phyloP scores from a whole-genome alignment of 345 rosid species.

The Eucalyptus sp. region DNA sequence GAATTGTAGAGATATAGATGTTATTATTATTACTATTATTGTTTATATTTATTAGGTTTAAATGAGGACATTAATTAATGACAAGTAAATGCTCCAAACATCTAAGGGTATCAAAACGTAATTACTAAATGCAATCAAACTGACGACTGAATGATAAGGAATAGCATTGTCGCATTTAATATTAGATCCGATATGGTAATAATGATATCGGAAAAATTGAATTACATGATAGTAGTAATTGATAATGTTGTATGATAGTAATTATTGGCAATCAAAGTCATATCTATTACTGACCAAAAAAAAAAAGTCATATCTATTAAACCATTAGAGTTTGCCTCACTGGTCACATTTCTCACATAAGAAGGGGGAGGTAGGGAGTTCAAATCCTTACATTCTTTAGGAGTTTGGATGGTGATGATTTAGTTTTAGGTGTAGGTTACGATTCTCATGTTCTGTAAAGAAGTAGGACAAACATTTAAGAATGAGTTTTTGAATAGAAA shows the following conservation, averaged over 20 bases:
- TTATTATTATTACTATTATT: neutral
- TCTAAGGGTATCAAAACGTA: neutral
- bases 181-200: neutral
- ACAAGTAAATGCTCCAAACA: neutral
- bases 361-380: fast-evolving
- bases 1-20: neutral
- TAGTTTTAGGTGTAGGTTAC: too few species aligned
- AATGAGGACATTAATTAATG: neutral
- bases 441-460: fast-evolving
- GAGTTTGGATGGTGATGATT: fast-evolving
- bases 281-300: too few species aligned
- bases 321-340: too few species aligned
- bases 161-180: neutral
- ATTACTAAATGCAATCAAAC: neutral
- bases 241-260: neutral
- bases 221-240: neutral
- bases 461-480: fast-evolving
- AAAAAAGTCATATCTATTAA: neutral
- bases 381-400: fast-evolving
- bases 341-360: fast-evolving
- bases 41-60: neutral
- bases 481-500: too few species aligned
- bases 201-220: neutral
- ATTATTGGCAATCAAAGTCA: neutral
- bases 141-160: neutral